Evolutionary conservation across 2,329 filamentous ascomycete genomes (phyloP).

Genomic region (Sphaerulina vaccinii): DNA sequence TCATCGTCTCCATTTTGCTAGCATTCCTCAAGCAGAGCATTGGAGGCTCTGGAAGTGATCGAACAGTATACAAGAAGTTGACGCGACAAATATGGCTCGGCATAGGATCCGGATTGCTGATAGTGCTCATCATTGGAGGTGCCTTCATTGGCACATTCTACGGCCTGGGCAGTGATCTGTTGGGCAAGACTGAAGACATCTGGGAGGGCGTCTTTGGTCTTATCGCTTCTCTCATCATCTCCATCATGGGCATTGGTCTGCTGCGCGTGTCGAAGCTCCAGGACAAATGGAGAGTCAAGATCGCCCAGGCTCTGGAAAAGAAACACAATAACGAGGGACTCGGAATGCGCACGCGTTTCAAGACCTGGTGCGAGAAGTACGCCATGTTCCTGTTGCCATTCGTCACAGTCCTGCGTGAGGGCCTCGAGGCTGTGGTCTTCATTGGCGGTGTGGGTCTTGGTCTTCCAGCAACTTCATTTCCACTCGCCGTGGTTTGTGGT

Average conservation of each 20-base stretch:
- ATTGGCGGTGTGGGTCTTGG: slow-evolving; percentile 79
- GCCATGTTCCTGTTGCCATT: slow-evolving; percentile 85
- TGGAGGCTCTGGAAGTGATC: slow-evolving; percentile 59
- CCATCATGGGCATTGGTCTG: slow-evolving; percentile 74
- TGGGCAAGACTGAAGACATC: slow-evolving; percentile 67
- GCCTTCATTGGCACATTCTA: slow-evolving; percentile 74
- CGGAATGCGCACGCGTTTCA: slow-evolving; percentile 50
- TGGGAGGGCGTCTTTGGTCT: slow-evolving; percentile 80
- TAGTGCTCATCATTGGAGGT: slow-evolving; percentile 65
- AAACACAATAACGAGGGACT: slow-evolving; percentile 43
- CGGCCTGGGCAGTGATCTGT: slow-evolving; percentile 64
- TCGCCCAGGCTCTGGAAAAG: slow-evolving; percentile 66
- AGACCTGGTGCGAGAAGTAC: slow-evolving; percentile 71
- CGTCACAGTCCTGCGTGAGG: slow-evolving; percentile 82
- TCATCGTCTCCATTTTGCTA: slow-evolving; percentile 83
- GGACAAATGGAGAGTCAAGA: slow-evolving; percentile 83
- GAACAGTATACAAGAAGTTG: slow-evolving; percentile 58
- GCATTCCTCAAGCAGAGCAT: slow-evolving; percentile 82
- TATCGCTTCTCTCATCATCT: slow-evolving; percentile 75
- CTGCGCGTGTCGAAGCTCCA: slow-evolving; percentile 80
- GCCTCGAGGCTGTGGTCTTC: slow-evolving; percentile 82
- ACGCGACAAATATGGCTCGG: slow-evolving; percentile 65
- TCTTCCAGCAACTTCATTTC: slow-evolving; percentile 72
- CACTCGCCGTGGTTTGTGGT: slow-evolving; percentile 72
- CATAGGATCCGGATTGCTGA: slow-evolving; percentile 59